Percentiles rank a stretch among this genome's conserved stretches.
Conservation (phyloP, 2,329 filamentous ascomycete genomes). For the Diaporthe amygdali region DNA sequence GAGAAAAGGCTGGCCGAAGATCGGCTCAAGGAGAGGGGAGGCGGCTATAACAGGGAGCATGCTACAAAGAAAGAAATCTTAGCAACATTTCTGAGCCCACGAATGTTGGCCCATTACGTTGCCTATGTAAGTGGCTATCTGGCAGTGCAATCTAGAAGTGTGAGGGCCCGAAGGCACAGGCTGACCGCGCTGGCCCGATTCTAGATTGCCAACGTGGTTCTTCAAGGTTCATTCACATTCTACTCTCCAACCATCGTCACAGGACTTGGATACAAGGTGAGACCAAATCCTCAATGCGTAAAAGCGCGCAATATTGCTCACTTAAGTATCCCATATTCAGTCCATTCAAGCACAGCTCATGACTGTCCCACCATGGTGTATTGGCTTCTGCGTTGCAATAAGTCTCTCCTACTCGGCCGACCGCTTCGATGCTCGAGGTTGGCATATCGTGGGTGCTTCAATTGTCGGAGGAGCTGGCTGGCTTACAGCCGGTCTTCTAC, state of each 20-base stretch:
- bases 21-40: slow-evolving; percentile 34
- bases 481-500: slow-evolving; percentile 37
- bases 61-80: slow-evolving; percentile 40
- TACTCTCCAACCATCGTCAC: slow-evolving; percentile 59
- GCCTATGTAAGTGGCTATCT: not conserved
- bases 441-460: slow-evolving; percentile 33
- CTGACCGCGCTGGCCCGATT: slow-evolving; percentile 28
- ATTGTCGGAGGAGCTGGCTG: slow-evolving; percentile 36
- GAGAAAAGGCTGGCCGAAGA: slow-evolving; percentile 31
- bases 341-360: slow-evolving; percentile 35
- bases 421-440: slow-evolving; percentile 31
- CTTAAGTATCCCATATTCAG: not conserved
- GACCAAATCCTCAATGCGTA: not conserved
- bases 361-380: slow-evolving; percentile 35
- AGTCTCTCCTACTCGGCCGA: slow-evolving; percentile 32
- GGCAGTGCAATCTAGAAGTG: not conserved
- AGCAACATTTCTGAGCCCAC: slow-evolving; percentile 40
- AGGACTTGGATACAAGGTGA: slow-evolving; percentile 34
- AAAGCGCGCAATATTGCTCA: too few relatives aligned
- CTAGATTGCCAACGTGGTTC: slow-evolving; percentile 34
- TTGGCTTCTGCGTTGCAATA: slow-evolving; percentile 34
- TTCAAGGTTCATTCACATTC: slow-evolving; percentile 49
- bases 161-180: not conserved
- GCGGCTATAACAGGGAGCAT: slow-evolving; percentile 42
- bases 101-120: slow-evolving; percentile 43